Conservation (phyloP, 106 monocot genomes). For the Phalaenopsis aphrodite region DNA sequence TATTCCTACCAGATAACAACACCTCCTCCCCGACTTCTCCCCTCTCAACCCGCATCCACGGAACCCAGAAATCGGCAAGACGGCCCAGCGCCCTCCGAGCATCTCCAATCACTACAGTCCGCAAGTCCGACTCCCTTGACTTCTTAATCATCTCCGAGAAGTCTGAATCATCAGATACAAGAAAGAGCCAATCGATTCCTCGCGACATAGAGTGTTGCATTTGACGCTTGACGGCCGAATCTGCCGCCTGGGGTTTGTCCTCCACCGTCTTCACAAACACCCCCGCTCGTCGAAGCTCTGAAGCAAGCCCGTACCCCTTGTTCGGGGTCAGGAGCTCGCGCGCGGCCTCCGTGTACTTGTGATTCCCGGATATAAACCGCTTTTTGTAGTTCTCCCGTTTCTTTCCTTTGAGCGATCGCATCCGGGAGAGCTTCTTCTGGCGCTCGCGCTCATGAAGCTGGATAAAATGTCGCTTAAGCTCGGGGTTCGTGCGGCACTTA, state of each 20-base stretch:
- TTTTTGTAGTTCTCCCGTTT: constrained; percentile 53
- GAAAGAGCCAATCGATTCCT: constrained; percentile 75
- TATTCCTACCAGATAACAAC: constrained; percentile 13
- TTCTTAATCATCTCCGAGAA: constrained; percentile 64
- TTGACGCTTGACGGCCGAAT: constrained; percentile 72
- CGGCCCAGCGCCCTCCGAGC: constrained; percentile 38
- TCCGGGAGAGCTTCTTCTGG: constrained; percentile 64
- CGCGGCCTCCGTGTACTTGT: constrained; percentile 79
- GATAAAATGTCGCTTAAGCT: constrained; percentile 76
- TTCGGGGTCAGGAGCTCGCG: constrained; percentile 56
- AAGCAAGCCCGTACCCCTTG: constrained; percentile 71
- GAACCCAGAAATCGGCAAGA: constrained; percentile 75
- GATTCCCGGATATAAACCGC: constrained; percentile 49
- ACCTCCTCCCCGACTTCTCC: constrained; percentile 70
- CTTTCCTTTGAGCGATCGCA: constrained; percentile 82
- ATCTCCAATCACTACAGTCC: constrained; percentile 90
- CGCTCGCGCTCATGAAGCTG: constrained; percentile 93
- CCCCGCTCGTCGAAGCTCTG: constrained; percentile 81
- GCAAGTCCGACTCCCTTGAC: constrained; percentile 52
- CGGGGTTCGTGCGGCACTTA: constrained; percentile 56
- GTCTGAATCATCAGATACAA: constrained; percentile 92
- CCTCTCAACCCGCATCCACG: constrained; percentile 77
- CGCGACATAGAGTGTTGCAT: constrained; percentile 66
- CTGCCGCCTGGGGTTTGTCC: constrained; percentile 93
- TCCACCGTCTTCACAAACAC: constrained; percentile 70